Base-by-base conservation (phyloP, 116 monocot genomes). In the Cymodocea nodosa region DNA sequence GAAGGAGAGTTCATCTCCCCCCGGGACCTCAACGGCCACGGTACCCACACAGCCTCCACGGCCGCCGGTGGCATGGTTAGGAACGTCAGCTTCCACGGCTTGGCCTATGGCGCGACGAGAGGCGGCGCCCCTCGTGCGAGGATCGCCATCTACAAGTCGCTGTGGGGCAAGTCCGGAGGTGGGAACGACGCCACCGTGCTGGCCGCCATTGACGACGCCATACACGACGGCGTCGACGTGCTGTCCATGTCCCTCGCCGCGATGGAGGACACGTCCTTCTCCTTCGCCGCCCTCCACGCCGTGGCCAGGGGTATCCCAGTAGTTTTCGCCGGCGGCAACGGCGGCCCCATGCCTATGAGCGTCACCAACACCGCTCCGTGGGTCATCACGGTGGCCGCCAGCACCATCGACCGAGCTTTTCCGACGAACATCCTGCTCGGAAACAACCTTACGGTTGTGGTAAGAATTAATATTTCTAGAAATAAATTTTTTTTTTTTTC, bases 191-290 rank as follows among this genome's bases (percentile, higher is more conserved):
- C 87, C 0, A 66, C 8, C 13, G 18, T 78, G 13, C 23, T 87
- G 0, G 65, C 62, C 17, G 91, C 82, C 2, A 59, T 91, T 13
- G 87, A 91, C 36, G 76, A 82, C 54, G 91, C 87, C 0, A 80
- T 91, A 23, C 50, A 79, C 30, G 91, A 91, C 18, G 87, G 91
- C 12, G 91, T 90, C 0, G 86, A 86, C 52, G 53, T 90, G 1
- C 4, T 90, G 2, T 86, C 90, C 6, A 50, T 86, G 64, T 91
- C 87, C 0, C 52, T 87, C 1, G 76, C 73, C 1, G 48, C 68
- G 0, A 12, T 37, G 14, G 50, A 9, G 0, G 23, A 72, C 6
- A 4, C 23, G 35, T 74, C 67, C 0, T 69, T 15, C 10, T 74
- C 67, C 0, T 69, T 15, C 10, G 77, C 50, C 9, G 59, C 76